These are phyloP conservation scores for Platanthera guangdongensis DNA, from an alignment of 106 monocot species.

Conservation along the genomic window DNA sequence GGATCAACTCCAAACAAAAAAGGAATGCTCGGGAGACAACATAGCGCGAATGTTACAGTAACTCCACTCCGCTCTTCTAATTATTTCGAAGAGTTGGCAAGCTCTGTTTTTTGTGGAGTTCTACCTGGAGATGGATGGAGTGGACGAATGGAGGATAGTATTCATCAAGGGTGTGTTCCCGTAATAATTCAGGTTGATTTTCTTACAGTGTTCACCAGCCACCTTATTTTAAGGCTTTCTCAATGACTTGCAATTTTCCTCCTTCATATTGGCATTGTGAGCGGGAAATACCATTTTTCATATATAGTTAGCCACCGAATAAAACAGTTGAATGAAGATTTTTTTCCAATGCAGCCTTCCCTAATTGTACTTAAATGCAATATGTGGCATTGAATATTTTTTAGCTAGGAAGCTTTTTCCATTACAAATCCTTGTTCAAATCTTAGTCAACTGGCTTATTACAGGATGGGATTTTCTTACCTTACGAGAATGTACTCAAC, in stretches of 20 bases:
- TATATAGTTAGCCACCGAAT: too few species aligned
- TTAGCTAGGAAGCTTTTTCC: too few species aligned
- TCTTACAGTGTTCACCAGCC: neutral
- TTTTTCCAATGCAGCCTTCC: too few species aligned
- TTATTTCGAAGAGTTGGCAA: conserved; percentile 58
- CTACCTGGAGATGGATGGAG: conserved; percentile 96
- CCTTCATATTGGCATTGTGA: neutral
- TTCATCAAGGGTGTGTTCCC: conserved; percentile 83
- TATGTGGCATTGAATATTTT: too few species aligned
- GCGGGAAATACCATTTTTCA: too few species aligned
- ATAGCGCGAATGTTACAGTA: conserved; percentile 53
- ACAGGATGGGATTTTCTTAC: conserved; percentile 90
- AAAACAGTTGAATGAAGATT: too few species aligned
- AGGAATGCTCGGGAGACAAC: conserved; percentile 77
- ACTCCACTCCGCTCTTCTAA: conserved; percentile 45
- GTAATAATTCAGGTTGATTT: conserved; percentile 86
- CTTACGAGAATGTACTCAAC: conserved; percentile 86
- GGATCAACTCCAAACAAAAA: conserved; percentile 76
- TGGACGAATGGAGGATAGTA: conserved; percentile 87
- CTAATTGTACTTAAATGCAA: too few species aligned
- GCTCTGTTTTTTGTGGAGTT: conserved; percentile 89
- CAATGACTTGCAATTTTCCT: neutral
- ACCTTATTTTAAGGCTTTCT: neutral
- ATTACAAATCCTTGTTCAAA: neutral
- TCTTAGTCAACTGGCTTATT: conserved; percentile 1